phyloP scores from a whole-genome alignment of 345 rosid genomes.

The Salix koriyanagi region DNA sequence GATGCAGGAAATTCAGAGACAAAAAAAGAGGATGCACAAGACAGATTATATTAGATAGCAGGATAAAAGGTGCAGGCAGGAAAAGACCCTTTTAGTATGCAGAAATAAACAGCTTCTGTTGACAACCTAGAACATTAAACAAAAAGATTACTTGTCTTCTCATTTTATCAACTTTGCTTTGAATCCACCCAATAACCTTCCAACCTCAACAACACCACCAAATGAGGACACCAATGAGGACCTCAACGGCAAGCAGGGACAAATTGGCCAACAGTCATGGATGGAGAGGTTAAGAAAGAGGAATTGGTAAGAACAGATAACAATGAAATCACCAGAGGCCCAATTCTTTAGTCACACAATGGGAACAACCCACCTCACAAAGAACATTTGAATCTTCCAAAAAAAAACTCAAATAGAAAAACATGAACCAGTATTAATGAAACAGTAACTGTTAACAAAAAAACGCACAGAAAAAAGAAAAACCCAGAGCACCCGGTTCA shows the following conservation, averaged over 20 bases:
- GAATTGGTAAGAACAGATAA: neutral
- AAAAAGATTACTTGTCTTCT: slow-evolving; percentile 33
- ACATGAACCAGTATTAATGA: slow-evolving; percentile 21
- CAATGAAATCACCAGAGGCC: slow-evolving; percentile 13
- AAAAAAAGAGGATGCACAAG: slow-evolving; percentile 3
- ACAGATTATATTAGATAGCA: neutral
- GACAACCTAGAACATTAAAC: slow-evolving; percentile 14
- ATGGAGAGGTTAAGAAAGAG: neutral
- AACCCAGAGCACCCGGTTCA: slow-evolving; percentile 3
- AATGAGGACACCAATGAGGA: slow-evolving; percentile 3
- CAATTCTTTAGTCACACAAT: slow-evolving; percentile 20
- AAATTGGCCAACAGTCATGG: slow-evolving; percentile 6
- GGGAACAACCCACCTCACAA: slow-evolving; percentile 3
- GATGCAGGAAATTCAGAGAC: slow-evolving; percentile 1
- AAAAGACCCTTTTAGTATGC: slow-evolving; percentile 18
- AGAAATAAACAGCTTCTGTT: slow-evolving; percentile 25
- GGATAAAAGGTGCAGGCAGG: neutral
- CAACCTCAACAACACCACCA: slow-evolving; percentile 29
- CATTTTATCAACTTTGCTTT: slow-evolving; percentile 51
- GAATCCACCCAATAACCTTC: slow-evolving; percentile 39
- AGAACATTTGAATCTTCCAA: slow-evolving; percentile 11
- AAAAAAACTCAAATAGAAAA: neutral
- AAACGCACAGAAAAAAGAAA: neutral
- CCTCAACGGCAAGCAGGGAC: slow-evolving; percentile 8
- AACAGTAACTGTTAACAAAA: slow-evolving; percentile 25